Conservation (phyloP, 2,329 filamentous ascomycete genomes). For the Amauroascus verrucosus region DNA sequence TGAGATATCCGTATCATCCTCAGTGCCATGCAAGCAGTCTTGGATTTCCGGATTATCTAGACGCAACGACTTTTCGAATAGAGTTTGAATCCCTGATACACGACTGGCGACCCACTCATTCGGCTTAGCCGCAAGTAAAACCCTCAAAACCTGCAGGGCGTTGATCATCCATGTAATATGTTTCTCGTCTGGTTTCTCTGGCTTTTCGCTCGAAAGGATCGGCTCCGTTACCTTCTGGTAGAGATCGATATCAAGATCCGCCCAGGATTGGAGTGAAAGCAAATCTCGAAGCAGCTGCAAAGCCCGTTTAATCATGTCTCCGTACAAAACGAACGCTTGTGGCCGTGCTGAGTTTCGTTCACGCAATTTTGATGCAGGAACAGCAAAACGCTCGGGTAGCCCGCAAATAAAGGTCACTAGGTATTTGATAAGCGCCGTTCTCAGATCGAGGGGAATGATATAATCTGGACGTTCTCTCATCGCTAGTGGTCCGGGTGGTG, state of each 20-base stretch:
- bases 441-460: constrained; percentile 54
- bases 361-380: constrained; percentile 58
- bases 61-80: constrained; percentile 79
- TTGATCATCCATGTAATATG: constrained; percentile 85
- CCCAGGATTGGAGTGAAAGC: constrained; percentile 80
- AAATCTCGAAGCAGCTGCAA: constrained; percentile 73
- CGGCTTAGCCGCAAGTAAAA: constrained; percentile 76
- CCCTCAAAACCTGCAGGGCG: constrained; percentile 80
- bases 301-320: constrained; percentile 77
- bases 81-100: constrained; percentile 67
- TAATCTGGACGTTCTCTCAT: constrained; percentile 52
- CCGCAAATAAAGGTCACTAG: constrained; percentile 90
- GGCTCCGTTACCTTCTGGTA: constrained; percentile 84
- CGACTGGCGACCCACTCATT: constrained; percentile 84
- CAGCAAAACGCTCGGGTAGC: constrained; percentile 71
- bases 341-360: constrained; percentile 40
- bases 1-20: constrained; percentile 58
- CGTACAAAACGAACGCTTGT: constrained; percentile 46
- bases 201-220: constrained; percentile 72
- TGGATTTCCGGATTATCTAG: constrained; percentile 88
- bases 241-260: constrained; percentile 79
- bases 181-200: constrained; percentile 71
- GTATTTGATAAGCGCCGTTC: constrained; percentile 83
- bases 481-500: constrained; percentile 41
- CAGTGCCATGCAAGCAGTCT: constrained; percentile 71